Percentiles rank a stretch among this genome's conserved stretches.
phyloP scores from a whole-genome alignment of 73 alveolate species.

The Breviolum minutum region DNA sequence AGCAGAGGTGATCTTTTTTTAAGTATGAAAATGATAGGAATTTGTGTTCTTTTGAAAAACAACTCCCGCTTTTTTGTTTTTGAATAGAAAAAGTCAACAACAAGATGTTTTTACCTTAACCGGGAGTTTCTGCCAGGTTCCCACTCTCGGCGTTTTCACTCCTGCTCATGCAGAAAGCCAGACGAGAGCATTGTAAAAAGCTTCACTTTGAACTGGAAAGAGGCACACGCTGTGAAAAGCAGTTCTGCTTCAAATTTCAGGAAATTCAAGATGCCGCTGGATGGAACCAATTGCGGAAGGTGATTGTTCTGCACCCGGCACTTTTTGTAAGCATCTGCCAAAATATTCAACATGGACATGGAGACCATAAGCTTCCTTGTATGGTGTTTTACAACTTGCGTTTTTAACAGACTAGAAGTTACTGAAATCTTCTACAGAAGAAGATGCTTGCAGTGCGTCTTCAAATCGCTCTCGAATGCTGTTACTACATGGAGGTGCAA shows the following conservation, averaged over 20 bases:
- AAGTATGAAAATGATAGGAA: background rate
- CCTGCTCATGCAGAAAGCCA: background rate
- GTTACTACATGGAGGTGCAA: background rate
- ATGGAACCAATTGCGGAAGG: constrained; percentile 7
- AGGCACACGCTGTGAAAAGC: constrained; percentile 55
- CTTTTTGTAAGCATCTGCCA: background rate
- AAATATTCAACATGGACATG: too few relatives aligned
- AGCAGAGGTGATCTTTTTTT: background rate
- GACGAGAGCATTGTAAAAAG: constrained; percentile 21
- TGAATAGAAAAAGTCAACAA: background rate
- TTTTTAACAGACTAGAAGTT: background rate
- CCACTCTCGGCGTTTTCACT: constrained; percentile 14
- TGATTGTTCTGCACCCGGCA: constrained; percentile 5
- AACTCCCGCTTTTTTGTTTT: background rate
- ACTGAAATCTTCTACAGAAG: background rate
- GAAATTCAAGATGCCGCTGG: constrained; percentile 16
- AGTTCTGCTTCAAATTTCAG: background rate
- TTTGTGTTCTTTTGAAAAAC: background rate
- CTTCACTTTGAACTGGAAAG: background rate
- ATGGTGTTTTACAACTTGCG: background rate
- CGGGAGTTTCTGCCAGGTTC: background rate
- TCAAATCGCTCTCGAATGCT: background rate
- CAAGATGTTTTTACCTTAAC: too few relatives aligned
- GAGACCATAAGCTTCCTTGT: background rate
- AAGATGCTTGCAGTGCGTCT: constrained; percentile 30